Conservation (phyloP, 2,329 filamentous ascomycete genomes). For the Pseudogymnoascus sp. region DNA sequence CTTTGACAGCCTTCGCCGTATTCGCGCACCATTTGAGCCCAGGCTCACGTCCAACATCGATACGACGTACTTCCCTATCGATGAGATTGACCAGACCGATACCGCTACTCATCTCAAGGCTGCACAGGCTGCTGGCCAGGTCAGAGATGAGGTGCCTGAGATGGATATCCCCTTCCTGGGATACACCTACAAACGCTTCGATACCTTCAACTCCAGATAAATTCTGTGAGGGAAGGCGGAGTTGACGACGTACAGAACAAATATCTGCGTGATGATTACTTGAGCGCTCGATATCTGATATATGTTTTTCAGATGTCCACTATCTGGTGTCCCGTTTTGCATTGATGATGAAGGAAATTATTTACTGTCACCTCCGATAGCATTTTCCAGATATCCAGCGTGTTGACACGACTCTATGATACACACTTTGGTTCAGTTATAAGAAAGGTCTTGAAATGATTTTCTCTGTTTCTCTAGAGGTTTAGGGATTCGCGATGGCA, state of each 20-base stretch:
- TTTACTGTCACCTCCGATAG: neutral
- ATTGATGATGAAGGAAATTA: constrained; percentile 3
- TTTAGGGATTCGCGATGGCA: constrained; percentile 3
- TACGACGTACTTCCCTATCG: constrained; percentile 96
- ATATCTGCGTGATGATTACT: constrained; percentile 4
- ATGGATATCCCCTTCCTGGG: constrained; percentile 95
- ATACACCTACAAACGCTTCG: constrained; percentile 96
- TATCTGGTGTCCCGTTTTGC: constrained; percentile 8
- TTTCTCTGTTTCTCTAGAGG: constrained; percentile 3
- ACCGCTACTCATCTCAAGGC: constrained; percentile 77
- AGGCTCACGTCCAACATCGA: constrained; percentile 89
- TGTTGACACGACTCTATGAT: constrained; percentile 8
- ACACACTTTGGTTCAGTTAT: constrained; percentile 6
- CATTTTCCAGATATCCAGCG: constrained; percentile 8
- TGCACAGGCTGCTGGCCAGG: constrained; percentile 55
- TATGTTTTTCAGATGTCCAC: constrained; percentile 8
- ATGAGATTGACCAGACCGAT: constrained; percentile 96
- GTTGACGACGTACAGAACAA: constrained; percentile 6
- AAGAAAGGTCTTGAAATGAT: constrained; percentile 4
- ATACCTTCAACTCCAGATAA: constrained; percentile 31
- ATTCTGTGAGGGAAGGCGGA: neutral
- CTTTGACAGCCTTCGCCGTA: constrained; percentile 85
- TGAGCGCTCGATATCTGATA: constrained; percentile 6
- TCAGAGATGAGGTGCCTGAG: constrained; percentile 73
- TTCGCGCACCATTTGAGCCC: constrained; percentile 92